Conservation (phyloP, 352 stramenopile species). For the Discostella stelligera region DNA sequence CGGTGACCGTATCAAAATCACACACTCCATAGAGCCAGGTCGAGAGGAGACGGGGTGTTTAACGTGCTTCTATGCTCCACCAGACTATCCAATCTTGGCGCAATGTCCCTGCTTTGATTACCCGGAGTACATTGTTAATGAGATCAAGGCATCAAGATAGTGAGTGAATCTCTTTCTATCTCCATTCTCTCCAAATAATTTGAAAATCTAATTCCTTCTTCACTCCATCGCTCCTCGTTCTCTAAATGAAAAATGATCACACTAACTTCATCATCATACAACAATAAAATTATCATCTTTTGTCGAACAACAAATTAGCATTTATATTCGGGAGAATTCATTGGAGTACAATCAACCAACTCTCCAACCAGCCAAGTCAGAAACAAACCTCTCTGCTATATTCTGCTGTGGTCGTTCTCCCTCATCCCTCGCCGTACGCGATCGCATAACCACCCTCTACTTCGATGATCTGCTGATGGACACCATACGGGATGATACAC, state of each 20-base stretch:
- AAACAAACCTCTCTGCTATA: slow-evolving; percentile 7
- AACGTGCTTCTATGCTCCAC: slow-evolving; percentile 57
- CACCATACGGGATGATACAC: slow-evolving; percentile 45
- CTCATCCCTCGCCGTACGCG: slow-evolving; percentile 35
- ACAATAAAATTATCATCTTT: neutral
- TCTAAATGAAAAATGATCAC: neutral
- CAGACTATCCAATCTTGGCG: slow-evolving; percentile 41
- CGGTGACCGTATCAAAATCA: slow-evolving; percentile 56
- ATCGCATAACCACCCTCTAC: slow-evolving; percentile 51
- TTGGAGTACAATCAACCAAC: slow-evolving; percentile 57
- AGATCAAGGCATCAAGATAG: slow-evolving; percentile 56
- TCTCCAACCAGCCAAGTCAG: slow-evolving; percentile 27
- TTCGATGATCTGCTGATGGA: slow-evolving; percentile 61
- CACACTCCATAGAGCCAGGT: slow-evolving; percentile 46
- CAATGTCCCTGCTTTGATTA: slow-evolving; percentile 59
- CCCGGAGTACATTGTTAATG: slow-evolving; percentile 59
- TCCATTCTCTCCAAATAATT: slow-evolving; percentile 3
- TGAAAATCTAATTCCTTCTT: neutral
- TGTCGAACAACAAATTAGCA: slow-evolving; percentile 24
- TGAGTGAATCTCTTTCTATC: slow-evolving; percentile 19
- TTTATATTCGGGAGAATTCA: slow-evolving; percentile 60
- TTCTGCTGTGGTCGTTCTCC: slow-evolving; percentile 47
- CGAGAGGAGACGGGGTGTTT: slow-evolving; percentile 54
- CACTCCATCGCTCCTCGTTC: neutral
- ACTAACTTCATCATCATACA: neutral